Percentiles rank a stretch among this genome's conserved stretches.
These are phyloP conservation scores for Colletotrichum chlorophyti DNA, from an alignment of 2,329 filamentous ascomycete species.

Conservation along the genomic window DNA sequence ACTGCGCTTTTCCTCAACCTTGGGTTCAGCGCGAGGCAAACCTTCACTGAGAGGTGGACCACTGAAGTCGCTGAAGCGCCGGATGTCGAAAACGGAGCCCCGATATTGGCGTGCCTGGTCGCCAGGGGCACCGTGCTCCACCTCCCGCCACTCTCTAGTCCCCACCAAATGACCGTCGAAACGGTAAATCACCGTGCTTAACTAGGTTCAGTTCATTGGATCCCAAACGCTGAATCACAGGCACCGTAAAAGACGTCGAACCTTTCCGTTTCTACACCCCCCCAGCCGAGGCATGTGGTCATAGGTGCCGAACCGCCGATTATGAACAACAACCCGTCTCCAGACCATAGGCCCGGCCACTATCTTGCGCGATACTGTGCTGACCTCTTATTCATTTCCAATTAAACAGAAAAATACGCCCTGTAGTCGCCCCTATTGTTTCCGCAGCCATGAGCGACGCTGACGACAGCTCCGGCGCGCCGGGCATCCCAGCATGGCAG, in stretches of 20 bases:
- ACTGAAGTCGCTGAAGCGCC: constrained; percentile 25
- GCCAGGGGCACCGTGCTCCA: constrained; percentile 25
- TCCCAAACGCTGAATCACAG: background rate
- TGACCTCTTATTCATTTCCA: background rate
- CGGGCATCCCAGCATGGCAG: constrained; percentile 42
- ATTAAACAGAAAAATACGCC: background rate
- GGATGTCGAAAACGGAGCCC: constrained; percentile 24
- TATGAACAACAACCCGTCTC: background rate
- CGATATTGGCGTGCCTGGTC: constrained; percentile 11
- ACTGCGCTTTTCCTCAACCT: constrained; percentile 14
- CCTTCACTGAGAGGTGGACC: constrained; percentile 21
- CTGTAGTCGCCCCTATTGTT: background rate
- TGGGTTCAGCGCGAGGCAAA: constrained; percentile 19
- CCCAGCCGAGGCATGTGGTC: constrained; percentile 31
- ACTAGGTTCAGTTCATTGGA: background rate
- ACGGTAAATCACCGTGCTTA: constrained; percentile 2
- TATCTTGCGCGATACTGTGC: background rate
- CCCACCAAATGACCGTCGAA: background rate
- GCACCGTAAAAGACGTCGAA: constrained; percentile 4
- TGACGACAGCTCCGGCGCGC: constrained; percentile 34
- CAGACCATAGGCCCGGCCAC: background rate
- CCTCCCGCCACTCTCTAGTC: background rate
- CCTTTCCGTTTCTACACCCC: constrained; percentile 8
- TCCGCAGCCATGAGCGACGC: constrained; percentile 39
- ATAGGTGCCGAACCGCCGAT: constrained; percentile 19